Conservation (phyloP, 371 early-diverging fungal species). For the Saksenaea vasiformis region DNA sequence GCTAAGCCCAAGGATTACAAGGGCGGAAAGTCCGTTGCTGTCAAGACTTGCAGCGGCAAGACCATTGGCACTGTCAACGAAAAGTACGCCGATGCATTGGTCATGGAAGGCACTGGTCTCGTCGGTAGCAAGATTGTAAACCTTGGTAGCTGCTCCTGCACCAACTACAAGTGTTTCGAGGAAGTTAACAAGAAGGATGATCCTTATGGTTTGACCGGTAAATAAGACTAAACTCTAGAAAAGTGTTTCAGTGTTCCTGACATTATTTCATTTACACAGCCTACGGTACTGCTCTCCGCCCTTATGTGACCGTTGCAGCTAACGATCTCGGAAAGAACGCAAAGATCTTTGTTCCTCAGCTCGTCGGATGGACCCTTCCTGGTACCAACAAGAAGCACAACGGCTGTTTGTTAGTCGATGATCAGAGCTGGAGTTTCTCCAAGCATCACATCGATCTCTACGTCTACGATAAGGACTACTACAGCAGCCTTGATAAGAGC, state of each 20-base stretch:
- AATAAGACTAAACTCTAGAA: constrained; percentile 3
- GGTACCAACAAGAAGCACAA: constrained; percentile 45
- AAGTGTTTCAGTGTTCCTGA: too few relatives aligned
- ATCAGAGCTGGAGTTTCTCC: constrained; percentile 52
- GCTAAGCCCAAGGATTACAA: constrained; percentile 41
- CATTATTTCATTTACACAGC: constrained; percentile 18
- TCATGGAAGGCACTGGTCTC: constrained; percentile 55
- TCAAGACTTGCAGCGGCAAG: constrained; percentile 48
- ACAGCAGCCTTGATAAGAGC: constrained; percentile 32
- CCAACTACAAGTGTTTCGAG: constrained; percentile 49
- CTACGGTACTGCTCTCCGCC: constrained; percentile 47
- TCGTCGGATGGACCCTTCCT: constrained; percentile 48
- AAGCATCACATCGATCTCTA: constrained; percentile 50
- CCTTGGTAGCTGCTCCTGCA: constrained; percentile 51
- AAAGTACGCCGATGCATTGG: constrained; percentile 49
- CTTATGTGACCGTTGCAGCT: constrained; percentile 46
- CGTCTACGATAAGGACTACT: constrained; percentile 37
- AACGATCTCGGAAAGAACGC: constrained; percentile 46
- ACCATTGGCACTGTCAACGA: constrained; percentile 41
- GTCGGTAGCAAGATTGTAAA: constrained; percentile 45
- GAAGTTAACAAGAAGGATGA: constrained; percentile 40
- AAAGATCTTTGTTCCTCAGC: constrained; percentile 45
- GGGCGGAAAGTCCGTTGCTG: constrained; percentile 29
- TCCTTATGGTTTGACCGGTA: constrained; percentile 51
- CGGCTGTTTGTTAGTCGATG: constrained; percentile 54